phyloP scores from a whole-genome alignment of 352 stramenopile genomes.

The Phytophthora rubi region DNA sequence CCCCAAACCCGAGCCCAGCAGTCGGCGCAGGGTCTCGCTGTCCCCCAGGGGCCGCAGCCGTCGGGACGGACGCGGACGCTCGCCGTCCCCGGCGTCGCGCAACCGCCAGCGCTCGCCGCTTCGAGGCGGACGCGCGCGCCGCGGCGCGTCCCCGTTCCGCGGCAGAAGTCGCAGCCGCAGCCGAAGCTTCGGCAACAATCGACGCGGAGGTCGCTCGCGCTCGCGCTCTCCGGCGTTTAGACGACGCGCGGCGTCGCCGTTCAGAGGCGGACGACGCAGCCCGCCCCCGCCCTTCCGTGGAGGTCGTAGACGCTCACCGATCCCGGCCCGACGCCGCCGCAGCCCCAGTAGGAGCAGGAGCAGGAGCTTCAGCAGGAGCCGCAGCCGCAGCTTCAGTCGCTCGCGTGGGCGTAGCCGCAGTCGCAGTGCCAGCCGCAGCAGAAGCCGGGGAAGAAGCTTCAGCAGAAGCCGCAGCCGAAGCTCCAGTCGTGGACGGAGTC shows the following conservation, averaged over 20 bases:
- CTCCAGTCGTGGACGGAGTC: conserved; percentile 35
- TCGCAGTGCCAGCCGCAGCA: conserved; percentile 19
- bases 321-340: conserved; percentile 42
- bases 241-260: conserved; percentile 48
- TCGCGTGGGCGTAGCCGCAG: conserved; percentile 35
- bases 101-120: conserved; percentile 27
- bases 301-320: conserved; percentile 42
- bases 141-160: conserved; percentile 55
- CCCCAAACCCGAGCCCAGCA: conserved; percentile 9
- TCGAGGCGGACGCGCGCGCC: conserved; percentile 28
- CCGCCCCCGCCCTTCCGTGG: conserved; percentile 24
- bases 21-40: conserved; percentile 19
- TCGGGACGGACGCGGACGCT: conserved; percentile 28
- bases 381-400: conserved; percentile 26
- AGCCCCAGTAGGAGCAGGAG: conserved; percentile 40
- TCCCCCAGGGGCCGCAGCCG: conserved; percentile 32
- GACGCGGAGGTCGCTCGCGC: conserved; percentile 32
- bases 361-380: conserved; percentile 34
- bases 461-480: conserved; percentile 45
- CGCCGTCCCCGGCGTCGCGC: conserved; percentile 19
- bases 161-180: conserved; percentile 53
- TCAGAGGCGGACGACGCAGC: conserved; percentile 40
- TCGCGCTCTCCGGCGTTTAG: conserved; percentile 50
- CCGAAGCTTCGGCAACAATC: conserved; percentile 35
- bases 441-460: conserved; percentile 33